Percentiles rank a stretch among this genome's conserved stretches.
phyloP scores from a whole-genome alignment of 106 monocot genomes.

The Amphibolis antarctica region DNA sequence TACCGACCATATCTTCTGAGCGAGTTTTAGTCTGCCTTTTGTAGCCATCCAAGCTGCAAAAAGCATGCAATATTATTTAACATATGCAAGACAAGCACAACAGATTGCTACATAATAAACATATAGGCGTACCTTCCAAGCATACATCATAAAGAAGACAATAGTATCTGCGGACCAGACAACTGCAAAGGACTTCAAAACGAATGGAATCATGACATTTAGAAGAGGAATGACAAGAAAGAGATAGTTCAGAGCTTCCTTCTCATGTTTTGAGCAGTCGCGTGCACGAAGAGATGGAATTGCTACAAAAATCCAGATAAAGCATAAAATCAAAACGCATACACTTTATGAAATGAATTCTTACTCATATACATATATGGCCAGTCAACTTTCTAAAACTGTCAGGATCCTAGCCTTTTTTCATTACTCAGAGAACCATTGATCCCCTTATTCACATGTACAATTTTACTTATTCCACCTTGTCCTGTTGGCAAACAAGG shows the following conservation, averaged over 20 bases:
- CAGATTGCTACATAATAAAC: background rate
- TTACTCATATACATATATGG: no score
- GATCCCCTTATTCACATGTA: no score
- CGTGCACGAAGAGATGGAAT: constrained; percentile 83
- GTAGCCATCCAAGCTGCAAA: constrained; percentile 74
- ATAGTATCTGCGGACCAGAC: constrained; percentile 92
- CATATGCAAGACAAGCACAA: background rate
- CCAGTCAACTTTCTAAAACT: no score
- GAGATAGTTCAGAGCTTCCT: constrained; percentile 95
- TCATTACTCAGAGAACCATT: no score
- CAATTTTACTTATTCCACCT: no score
- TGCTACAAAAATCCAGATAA: constrained; percentile 29
- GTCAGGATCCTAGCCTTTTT: no score
- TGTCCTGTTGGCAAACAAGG: no score
- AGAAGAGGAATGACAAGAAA: constrained; percentile 72
- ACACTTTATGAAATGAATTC: background rate
- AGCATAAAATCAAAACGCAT: background rate
- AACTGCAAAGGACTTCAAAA: constrained; percentile 79
- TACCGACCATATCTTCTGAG: no score
- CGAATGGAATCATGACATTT: constrained; percentile 77
- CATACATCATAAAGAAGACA: constrained; percentile 77
- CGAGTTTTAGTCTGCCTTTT: constrained; percentile 24
- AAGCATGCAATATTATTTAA: background rate
- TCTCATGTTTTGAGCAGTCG: constrained; percentile 90
- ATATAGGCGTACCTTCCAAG: constrained; percentile 68